Base-by-base conservation (phyloP, 495 filamentous ascomycete genomes). In the Talaromyces trachyspermus region DNA sequence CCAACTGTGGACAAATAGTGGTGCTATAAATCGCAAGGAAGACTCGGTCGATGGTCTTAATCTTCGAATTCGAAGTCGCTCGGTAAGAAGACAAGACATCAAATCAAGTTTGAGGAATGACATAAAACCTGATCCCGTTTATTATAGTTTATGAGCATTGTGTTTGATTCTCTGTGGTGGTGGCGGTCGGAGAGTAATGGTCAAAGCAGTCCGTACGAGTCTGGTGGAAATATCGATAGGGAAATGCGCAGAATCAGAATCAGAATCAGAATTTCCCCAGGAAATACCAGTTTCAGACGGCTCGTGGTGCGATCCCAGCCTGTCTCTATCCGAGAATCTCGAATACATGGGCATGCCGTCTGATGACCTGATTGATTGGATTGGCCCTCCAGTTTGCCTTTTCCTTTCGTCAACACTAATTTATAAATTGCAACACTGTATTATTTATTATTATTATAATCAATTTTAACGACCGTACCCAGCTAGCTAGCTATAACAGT, bases 1-100 rank as follows among this genome's bases (percentile, higher is more conserved):
- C 39, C 40, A 58, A 37, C 58, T 53, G 43, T 72, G 65, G 11
- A 61, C 54, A 10, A 74, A 63, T 29, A 77, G 55, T 36, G 33
- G 33, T 15, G 33, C 33, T 36, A 15, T 36, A 36, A 36, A 36
- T 36, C 33, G 33, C 5, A 36, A 36, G 33, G 33, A 6, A 36
- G 33, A 36, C 33, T 36, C n/a, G 6, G 33, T 36, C n/a, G 33
- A 36, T 36, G 33, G 33, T 36, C 33, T 36, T 14, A 36, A 36
- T 36, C 33, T 36, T 36, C 33, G 33, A 36, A 36, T 36, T 36
- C 33, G 33, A 10, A 36, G 33, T 36, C 33, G 33, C 17, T 36
- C 33, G 33, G 33, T 36, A 36, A 36, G 33, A n/a, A n/a, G n/a
- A n/a, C n/a, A n/a, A 36, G 33, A 36, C 33, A 36, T 36, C 7